A percentile compares a stretch with the other conserved stretches of the same genome.
Evolutionary conservation across 2,329 filamentous ascomycete species (phyloP).

Genomic region (Niveomyces coronatus): DNA sequence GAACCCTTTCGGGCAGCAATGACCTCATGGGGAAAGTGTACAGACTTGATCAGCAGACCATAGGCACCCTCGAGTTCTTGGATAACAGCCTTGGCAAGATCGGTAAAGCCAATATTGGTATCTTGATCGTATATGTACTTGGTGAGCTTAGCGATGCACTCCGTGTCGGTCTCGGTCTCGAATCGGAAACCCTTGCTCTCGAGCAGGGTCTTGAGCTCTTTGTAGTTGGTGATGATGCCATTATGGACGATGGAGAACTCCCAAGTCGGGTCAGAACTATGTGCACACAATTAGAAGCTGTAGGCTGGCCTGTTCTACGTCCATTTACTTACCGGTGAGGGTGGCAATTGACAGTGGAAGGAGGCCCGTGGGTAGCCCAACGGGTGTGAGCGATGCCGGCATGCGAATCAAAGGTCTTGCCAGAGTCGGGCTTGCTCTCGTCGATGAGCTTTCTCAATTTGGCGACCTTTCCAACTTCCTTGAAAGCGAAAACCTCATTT

Average conservation of each 20-base stretch:
- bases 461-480: conserved; percentile 98
- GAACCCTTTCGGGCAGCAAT: conserved; percentile 98
- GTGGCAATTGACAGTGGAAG: conserved; percentile 93
- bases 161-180: conserved; percentile 98
- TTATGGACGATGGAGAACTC: conserved; percentile 98
- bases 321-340: conserved; percentile 68
- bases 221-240: conserved; percentile 99
- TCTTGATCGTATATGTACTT: conserved; percentile 97
- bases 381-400: conserved; percentile 97
- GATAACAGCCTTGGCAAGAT: conserved; percentile 94
- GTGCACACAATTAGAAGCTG: neutral
- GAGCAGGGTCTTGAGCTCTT: conserved; percentile 92
- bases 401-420: conserved; percentile 94
- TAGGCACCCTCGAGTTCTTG: conserved; percentile 97
- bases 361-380: conserved; percentile 96
- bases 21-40: conserved; percentile 96
- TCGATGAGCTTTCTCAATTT: conserved; percentile 92
- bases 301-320: neutral
- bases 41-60: conserved; percentile 93
- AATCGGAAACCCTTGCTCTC: conserved; percentile 94
- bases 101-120: conserved; percentile 89
- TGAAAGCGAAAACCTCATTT: conserved; percentile 94
- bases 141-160: conserved; percentile 97
- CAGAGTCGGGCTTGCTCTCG: conserved; percentile 70
- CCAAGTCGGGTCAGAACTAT: conserved; percentile 85